Evolutionary conservation across 805 yeast genomes (phyloP).

Genomic region (Barnettozyma siamensis): DNA sequence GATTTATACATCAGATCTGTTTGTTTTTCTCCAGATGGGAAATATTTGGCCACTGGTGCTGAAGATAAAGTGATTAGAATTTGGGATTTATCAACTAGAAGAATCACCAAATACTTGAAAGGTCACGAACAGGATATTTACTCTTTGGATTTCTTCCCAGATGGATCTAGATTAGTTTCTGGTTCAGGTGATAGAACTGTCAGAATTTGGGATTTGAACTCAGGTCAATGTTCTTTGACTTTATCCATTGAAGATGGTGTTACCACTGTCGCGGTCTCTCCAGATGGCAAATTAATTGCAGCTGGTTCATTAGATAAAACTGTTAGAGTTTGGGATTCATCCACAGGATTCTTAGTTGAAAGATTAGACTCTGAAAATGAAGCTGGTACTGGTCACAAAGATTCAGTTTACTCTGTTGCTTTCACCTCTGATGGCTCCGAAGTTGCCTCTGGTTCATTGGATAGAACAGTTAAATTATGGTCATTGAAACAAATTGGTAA

Average conservation of each 20-base stretch:
- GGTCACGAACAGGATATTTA: slow-evolving; percentile 99
- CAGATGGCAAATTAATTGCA: slow-evolving; percentile 89
- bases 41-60: slow-evolving; percentile 90
- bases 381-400: slow-evolving; percentile 89
- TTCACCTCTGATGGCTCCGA: slow-evolving; percentile 89
- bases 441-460: slow-evolving; percentile 91
- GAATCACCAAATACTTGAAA: slow-evolving; percentile 76
- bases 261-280: slow-evolving; percentile 95
- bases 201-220: slow-evolving; percentile 89
- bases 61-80: slow-evolving; percentile 88
- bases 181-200: slow-evolving; percentile 97
- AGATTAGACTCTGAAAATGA: slow-evolving; percentile 86
- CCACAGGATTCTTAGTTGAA: slow-evolving; percentile 87
- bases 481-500: slow-evolving; percentile 59
- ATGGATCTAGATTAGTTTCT: slow-evolving; percentile 86
- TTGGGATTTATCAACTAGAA: slow-evolving; percentile 86
- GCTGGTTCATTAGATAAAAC: slow-evolving; percentile 95
- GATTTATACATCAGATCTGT: slow-evolving; percentile 93
- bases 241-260: slow-evolving; percentile 95
- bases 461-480: slow-evolving; percentile 95
- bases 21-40: slow-evolving; percentile 93
- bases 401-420: slow-evolving; percentile 91
- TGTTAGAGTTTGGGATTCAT: slow-evolving; percentile 95
- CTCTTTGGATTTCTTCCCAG: slow-evolving; percentile 90
- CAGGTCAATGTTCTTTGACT: slow-evolving; percentile 85